These are phyloP conservation scores for Clathrus columnatus DNA, from an alignment of 768 basidiomycete species.

Conservation along the genomic window DNA sequence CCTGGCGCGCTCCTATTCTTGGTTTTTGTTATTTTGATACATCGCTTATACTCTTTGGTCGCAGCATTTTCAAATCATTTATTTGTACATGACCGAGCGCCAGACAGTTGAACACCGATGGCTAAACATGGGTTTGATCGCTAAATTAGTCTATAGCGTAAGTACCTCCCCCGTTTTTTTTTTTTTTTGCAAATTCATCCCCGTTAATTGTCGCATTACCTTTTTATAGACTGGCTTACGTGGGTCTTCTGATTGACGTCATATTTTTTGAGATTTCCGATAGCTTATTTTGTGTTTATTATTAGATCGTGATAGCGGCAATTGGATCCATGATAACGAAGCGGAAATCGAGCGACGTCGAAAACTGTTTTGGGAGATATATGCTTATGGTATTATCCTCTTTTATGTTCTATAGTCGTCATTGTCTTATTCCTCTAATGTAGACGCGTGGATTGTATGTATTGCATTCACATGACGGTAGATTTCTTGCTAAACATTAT, in stretches of 20 bases:
- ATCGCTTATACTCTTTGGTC: neutral
- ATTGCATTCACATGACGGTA: neutral
- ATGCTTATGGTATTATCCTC: conserved; percentile 3
- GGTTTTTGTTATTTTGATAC: neutral
- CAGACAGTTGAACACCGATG: conserved; percentile 9
- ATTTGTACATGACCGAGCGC: conserved; percentile 10
- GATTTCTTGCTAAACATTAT: conserved; percentile 18
- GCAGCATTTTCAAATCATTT: conserved; percentile 8
- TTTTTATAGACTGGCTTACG: conserved; percentile 4
- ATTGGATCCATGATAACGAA: conserved; percentile 7
- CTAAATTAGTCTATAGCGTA: conserved; percentile 8
- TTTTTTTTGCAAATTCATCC: neutral
- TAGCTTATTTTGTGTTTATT: neutral
- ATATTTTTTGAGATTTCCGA: neutral
- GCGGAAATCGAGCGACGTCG: conserved; percentile 2
- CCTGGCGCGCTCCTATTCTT: neutral
- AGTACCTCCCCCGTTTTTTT: neutral
- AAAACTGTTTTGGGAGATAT: conserved; percentile 9
- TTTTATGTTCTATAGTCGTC: neutral
- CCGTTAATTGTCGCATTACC: too few species aligned
- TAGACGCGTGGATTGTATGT: conserved; percentile 10
- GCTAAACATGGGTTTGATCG: conserved; percentile 6
- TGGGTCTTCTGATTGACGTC: neutral
- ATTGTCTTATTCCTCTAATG: neutral
- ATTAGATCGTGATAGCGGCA: conserved; percentile 6